Evolutionary conservation across 2,329 filamentous ascomycete genomes (phyloP), one percentile per base, ranked within the genome.

Genomic region (Pseudopyricularia cyperi): DNA sequence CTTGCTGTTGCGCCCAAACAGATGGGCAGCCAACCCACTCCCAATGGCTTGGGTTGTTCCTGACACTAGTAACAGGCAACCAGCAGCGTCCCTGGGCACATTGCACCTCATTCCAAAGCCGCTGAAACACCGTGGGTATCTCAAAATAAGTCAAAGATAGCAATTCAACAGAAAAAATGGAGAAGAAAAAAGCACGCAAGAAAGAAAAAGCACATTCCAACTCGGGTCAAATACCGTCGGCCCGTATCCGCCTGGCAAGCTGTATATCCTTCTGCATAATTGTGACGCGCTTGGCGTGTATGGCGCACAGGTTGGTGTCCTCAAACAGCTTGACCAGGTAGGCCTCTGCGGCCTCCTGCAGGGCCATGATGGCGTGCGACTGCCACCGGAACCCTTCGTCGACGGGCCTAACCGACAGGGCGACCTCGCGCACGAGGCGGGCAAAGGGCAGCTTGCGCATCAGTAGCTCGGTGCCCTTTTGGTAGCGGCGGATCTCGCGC

Each of bases 231-330:
- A 42, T 11, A 2, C 37, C 37, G 22, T 42, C 77, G 12, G 87
- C 87, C 50, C 87, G 75, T 69, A 91, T 89, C 58, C 87, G 73
- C 61, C 87, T 74, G 19, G 91, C 91, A 55, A 97, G 78, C 71
- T 96, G 91, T 61, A 98, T 95, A 22, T 51, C 91, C 72, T 95
- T 95, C 68, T 91, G 89, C 87, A 94, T 91, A 61, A 96, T 95
- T 37, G 91, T 97, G 51, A 97, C 89, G 65, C 91, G 79, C 73
- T 95, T 96, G 56, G 91, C 93, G 70, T 97, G 91, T 61, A 97
- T 90, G 56, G 91, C 93, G 71, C 91, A 96, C 42, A 97, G 78
- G 71, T 97, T 96, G 58, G 88, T 88, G 69, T 95, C 89, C 66
- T 96, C 90, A 64, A 97, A 96, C n/a, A 97, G 74, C 64, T 95